Percentiles rank a stretch among this genome's conserved stretches.
These are phyloP conservation scores for Marchantia paleacea DNA, from an alignment of 225 moss, liverwort and hornwort species.

Conservation along the genomic window DNA sequence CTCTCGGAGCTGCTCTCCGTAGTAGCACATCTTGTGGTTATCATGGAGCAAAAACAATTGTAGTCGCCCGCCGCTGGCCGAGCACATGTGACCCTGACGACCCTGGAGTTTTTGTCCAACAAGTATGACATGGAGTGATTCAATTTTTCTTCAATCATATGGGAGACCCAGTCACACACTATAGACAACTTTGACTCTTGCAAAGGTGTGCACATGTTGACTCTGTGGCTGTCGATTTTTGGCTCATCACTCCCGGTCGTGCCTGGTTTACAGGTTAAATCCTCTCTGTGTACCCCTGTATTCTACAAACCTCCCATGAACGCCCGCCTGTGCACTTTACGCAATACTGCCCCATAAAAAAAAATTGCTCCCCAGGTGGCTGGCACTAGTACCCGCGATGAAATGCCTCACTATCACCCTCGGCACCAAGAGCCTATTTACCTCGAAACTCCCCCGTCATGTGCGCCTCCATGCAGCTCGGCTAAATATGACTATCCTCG, in stretches of 20 bases:
- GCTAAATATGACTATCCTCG: neutral
- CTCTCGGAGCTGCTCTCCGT: neutral
- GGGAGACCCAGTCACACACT: neutral
- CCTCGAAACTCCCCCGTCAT: constrained; percentile 1
- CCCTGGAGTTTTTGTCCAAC: neutral
- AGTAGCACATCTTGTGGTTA: too few relatives aligned
- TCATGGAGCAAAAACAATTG: neutral
- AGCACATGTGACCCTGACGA: constrained; percentile 8
- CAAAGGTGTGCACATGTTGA: constrained; percentile 9
- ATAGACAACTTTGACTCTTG: constrained; percentile 9
- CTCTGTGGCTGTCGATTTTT: neutral
- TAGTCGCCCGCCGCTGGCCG: neutral
- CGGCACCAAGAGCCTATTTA: neutral
- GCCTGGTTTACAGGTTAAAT: neutral
- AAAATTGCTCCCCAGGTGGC: neutral
- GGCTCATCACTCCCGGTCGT: neutral
- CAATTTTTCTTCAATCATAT: neutral
- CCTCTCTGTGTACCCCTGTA: neutral
- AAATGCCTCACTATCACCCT: neutral
- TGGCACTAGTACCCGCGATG: neutral
- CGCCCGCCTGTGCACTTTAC: neutral
- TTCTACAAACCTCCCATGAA: neutral
- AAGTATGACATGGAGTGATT: neutral
- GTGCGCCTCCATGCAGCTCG: constrained; percentile 1
- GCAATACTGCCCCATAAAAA: neutral